Evolutionary conservation across 2,329 filamentous ascomycete species (phyloP).

Genomic region (Colletotrichum sp.): DNA sequence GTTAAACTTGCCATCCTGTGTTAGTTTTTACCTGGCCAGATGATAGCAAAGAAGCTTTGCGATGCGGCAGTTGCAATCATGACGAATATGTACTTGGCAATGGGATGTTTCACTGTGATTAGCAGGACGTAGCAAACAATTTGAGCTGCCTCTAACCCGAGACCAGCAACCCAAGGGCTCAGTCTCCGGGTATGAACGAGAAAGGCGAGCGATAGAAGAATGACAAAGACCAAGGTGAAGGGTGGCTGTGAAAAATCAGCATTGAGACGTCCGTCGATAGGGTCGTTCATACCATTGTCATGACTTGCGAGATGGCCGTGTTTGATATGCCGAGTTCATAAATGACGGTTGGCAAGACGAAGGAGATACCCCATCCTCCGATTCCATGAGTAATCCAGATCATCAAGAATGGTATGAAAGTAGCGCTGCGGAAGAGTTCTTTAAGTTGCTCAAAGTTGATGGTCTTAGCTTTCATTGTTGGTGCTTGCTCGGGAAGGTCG

Average conservation of each 20-base stretch:
- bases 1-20: too few species aligned
- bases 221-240: slow-evolving; percentile 27
- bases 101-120: slow-evolving; percentile 36
- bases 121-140: slow-evolving; percentile 44
- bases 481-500: slow-evolving; percentile 27
- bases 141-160: slow-evolving; percentile 34
- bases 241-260: slow-evolving; percentile 10
- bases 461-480: slow-evolving; percentile 25
- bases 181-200: slow-evolving; percentile 25
- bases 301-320: slow-evolving; percentile 30
- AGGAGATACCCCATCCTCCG: slow-evolving; percentile 31
- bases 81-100: slow-evolving; percentile 42
- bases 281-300: slow-evolving; percentile 26
- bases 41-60: slow-evolving; percentile 41
- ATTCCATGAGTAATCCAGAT: slow-evolving; percentile 33
- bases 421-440: slow-evolving; percentile 24
- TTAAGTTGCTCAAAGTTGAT: slow-evolving; percentile 25
- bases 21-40: slow-evolving; percentile 35
- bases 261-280: not conserved
- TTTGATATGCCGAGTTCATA: slow-evolving; percentile 31
- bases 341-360: slow-evolving; percentile 30
- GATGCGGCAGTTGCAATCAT: slow-evolving; percentile 42
- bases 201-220: slow-evolving; percentile 26
- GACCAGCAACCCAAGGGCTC: slow-evolving; percentile 27
- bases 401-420: slow-evolving; percentile 27